Evolutionary conservation across 2,329 filamentous ascomycete species (phyloP).

Genomic region (Penicillium nordicum): DNA sequence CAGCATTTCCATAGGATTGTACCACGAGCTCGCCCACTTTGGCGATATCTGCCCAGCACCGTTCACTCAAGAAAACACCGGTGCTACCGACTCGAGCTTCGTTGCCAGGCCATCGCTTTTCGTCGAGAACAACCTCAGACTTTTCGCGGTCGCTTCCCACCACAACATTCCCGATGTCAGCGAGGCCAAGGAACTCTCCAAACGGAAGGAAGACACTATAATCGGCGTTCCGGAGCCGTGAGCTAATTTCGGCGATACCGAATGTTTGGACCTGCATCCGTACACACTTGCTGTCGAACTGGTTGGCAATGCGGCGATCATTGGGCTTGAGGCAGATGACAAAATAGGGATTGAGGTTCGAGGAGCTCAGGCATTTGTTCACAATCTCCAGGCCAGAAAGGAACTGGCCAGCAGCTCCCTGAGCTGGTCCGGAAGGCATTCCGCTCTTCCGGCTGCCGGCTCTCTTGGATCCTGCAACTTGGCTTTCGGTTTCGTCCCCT

Average conservation of each 20-base stretch:
- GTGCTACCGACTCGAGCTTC: constrained; percentile 89
- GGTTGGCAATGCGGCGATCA: constrained; percentile 92
- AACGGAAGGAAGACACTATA: constrained; percentile 96
- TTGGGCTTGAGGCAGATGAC: constrained; percentile 97
- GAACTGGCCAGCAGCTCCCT: constrained; percentile 91
- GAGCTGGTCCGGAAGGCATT: constrained; percentile 49
- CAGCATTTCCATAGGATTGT: constrained; percentile 58
- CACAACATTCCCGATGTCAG: constrained; percentile 77
- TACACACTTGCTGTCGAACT: constrained; percentile 98
- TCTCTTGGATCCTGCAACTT: constrained; percentile 31
- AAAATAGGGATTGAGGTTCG: constrained; percentile 89
- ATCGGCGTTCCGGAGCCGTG: constrained; percentile 85
- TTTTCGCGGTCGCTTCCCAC: constrained; percentile 92
- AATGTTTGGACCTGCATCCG: constrained; percentile 91
- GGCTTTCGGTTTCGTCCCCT: constrained; percentile 36
- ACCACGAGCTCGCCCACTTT: constrained; percentile 63
- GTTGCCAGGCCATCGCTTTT: constrained; percentile 86
- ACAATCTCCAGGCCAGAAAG: constrained; percentile 85
- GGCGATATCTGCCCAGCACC: constrained; percentile 89
- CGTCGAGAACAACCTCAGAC: constrained; percentile 84
- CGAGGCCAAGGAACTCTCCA: constrained; percentile 86
- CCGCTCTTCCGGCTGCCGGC: constrained; percentile 35
- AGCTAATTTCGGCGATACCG: constrained; percentile 94
- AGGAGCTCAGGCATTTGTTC: constrained; percentile 75
- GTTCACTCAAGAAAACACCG: constrained; percentile 90